Evolutionary conservation across 306 rosid species (phyloP).

Genomic region (Geum urbanum): DNA sequence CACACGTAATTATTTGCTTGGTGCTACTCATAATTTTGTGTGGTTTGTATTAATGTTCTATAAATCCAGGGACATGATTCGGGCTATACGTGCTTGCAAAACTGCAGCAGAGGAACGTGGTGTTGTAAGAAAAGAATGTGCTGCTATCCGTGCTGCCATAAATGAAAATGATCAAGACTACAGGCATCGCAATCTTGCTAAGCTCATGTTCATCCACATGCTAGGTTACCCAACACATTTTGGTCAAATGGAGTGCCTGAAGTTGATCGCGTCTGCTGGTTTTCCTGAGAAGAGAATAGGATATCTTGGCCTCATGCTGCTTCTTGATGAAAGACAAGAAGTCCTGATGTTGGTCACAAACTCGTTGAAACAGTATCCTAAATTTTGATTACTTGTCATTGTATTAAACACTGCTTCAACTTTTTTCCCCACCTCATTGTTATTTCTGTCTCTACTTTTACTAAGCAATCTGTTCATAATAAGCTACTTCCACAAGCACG

Average conservation of each 20-base stretch:
- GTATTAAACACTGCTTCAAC: slow-evolving; percentile 13
- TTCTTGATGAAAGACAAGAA: slow-evolving; percentile 99
- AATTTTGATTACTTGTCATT: slow-evolving; percentile 26
- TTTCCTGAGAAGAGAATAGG: slow-evolving; percentile 99
- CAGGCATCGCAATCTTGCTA: slow-evolving; percentile 90
- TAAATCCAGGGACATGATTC: slow-evolving; percentile 88
- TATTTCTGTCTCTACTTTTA: not conserved
- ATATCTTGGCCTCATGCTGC: slow-evolving; percentile 97
- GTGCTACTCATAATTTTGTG: not conserved
- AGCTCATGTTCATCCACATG: slow-evolving; percentile 99
- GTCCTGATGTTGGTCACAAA: slow-evolving; percentile 98
- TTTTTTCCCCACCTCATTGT: not conserved
- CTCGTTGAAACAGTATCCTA: slow-evolving; percentile 97
- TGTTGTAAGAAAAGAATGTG: slow-evolving; percentile 96
- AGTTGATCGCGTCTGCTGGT: slow-evolving; percentile 89
- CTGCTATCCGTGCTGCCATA: slow-evolving; percentile 90
- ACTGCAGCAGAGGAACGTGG: slow-evolving; percentile 99
- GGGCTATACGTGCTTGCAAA: slow-evolving; percentile 95
- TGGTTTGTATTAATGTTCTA: slow-evolving; percentile 21
- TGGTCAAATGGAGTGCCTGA: slow-evolving; percentile 99
- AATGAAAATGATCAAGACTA: slow-evolving; percentile 85
- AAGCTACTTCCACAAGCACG: slow-evolving; percentile 22
- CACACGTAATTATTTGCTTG: not conserved
- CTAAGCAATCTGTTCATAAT: slow-evolving; percentile 15
- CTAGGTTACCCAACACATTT: slow-evolving; percentile 99